Conservation (phyloP, 306 rosid genomes). For the Mimosa pudica region DNA sequence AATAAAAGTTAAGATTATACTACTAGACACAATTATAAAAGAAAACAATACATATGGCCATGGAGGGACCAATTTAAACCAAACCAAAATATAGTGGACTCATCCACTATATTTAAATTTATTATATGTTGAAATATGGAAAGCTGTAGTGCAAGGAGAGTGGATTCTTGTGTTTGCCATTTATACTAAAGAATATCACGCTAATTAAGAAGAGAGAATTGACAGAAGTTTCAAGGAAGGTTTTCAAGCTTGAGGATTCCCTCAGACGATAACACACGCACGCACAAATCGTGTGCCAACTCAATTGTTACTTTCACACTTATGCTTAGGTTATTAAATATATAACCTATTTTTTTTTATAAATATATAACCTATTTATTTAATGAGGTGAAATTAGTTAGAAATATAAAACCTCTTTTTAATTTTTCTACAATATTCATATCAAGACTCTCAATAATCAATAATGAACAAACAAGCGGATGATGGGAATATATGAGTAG, state of each 20-base stretch:
- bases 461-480: no score
- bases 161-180: conserved; percentile 34
- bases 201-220: conserved; percentile 13
- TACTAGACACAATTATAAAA: neutral
- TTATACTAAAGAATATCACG: conserved; percentile 21
- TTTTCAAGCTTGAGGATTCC: conserved; percentile 9
- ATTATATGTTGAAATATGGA: conserved; percentile 15
- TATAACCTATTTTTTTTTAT: no score
- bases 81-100: neutral
- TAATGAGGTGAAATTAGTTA: no score
- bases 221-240: neutral
- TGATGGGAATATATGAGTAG: no score
- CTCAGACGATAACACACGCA: neutral
- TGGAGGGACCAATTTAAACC: conserved; percentile 14
- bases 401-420: no score
- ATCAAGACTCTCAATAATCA: no score
- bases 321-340: no score
- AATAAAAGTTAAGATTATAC: neutral
- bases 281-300: no score
- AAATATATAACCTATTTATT: no score
- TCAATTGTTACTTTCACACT: no score
- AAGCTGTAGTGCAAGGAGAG: neutral
- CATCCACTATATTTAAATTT: neutral
- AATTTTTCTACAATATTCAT: no score
- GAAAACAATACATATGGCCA: neutral